Conservation (phyloP, 108 stramenopile species). For the Skeletonema grethae region DNA sequence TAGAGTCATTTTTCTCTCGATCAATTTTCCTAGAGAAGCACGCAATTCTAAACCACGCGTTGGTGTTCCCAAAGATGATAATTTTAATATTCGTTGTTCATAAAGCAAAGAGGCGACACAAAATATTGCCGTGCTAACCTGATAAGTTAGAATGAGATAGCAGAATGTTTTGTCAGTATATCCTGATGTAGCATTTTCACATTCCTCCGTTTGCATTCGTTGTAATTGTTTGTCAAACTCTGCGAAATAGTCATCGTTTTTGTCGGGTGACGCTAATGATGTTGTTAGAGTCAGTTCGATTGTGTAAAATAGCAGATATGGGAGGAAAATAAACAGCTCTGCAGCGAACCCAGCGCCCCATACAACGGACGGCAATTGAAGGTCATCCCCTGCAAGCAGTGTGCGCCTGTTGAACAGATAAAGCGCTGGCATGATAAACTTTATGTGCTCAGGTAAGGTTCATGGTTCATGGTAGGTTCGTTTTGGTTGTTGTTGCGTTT, state of each 20-base stretch:
- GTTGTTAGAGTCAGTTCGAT: conserved; percentile 31
- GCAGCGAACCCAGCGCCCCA: conserved; percentile 29
- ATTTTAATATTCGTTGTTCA: conserved; percentile 34
- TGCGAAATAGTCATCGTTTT: conserved; percentile 11
- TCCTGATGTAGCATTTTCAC: conserved; percentile 25
- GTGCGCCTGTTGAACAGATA: conserved; percentile 76
- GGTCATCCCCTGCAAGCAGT: conserved; percentile 78
- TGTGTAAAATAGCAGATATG: conserved; percentile 30
- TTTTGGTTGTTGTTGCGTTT: no score
- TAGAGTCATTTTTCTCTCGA: conserved; percentile 37
- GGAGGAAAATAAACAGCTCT: conserved; percentile 35
- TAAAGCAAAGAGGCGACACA: conserved; percentile 21
- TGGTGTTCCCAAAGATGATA: conserved; percentile 41
- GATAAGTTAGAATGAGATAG: conserved; percentile 12
- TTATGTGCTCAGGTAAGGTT: no score
- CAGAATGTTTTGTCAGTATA: conserved; percentile 31
- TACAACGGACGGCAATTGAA: conserved; percentile 67
- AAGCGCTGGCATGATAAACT: conserved; percentile 53
- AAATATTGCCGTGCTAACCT: conserved; percentile 25
- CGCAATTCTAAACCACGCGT: conserved; percentile 22
- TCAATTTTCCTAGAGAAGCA: conserved; percentile 17
- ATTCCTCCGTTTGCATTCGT: conserved; percentile 25
- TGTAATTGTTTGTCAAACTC: conserved; percentile 11
- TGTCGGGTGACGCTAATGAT: not conserved
- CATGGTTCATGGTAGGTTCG: no score